These are phyloP conservation scores for Fusarium coicis DNA, from an alignment of 2,329 filamentous ascomycete species.

Conservation along the genomic window DNA sequence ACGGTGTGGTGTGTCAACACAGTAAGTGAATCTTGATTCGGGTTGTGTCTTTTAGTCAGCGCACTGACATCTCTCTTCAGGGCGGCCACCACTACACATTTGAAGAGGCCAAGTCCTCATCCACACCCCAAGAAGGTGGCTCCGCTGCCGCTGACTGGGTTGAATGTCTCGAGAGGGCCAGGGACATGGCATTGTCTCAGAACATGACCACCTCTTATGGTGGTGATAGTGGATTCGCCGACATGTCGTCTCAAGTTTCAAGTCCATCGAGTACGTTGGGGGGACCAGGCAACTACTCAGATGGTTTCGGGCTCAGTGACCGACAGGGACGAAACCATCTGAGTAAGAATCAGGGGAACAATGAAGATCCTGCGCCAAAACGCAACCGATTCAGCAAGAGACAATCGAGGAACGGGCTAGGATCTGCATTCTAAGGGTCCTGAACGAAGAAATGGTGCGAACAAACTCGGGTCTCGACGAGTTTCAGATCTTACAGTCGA, in stretches of 20 bases:
- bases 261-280: slow-evolving; percentile 81
- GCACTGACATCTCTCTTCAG: slow-evolving; percentile 56
- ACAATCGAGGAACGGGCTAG: slow-evolving; percentile 93
- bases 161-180: slow-evolving; percentile 85
- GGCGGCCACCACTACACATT: slow-evolving; percentile 91
- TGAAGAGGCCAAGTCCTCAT: slow-evolving; percentile 83
- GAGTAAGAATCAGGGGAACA: slow-evolving; percentile 67
- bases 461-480: slow-evolving; percentile 19
- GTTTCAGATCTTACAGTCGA: slow-evolving; percentile 21
- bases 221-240: slow-evolving; percentile 73
- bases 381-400: slow-evolving; percentile 86
- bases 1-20: slow-evolving; percentile 92
- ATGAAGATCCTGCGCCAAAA: slow-evolving; percentile 64
- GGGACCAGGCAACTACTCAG: slow-evolving; percentile 63
- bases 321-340: slow-evolving; percentile 66
- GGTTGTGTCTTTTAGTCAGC: neutral
- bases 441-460: slow-evolving; percentile 7
- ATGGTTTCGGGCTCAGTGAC: slow-evolving; percentile 61
- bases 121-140: slow-evolving; percentile 66
- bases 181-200: slow-evolving; percentile 83
- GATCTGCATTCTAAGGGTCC: slow-evolving; percentile 77
- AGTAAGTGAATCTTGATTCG: slow-evolving; percentile 65
- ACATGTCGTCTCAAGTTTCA: slow-evolving; percentile 77
- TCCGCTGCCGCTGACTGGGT: slow-evolving; percentile 90
- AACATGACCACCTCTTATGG: slow-evolving; percentile 73